These are phyloP conservation scores for Acanthamoeba castellanii DNA, from an alignment of 208 protist species.

Conservation along the genomic window DNA sequence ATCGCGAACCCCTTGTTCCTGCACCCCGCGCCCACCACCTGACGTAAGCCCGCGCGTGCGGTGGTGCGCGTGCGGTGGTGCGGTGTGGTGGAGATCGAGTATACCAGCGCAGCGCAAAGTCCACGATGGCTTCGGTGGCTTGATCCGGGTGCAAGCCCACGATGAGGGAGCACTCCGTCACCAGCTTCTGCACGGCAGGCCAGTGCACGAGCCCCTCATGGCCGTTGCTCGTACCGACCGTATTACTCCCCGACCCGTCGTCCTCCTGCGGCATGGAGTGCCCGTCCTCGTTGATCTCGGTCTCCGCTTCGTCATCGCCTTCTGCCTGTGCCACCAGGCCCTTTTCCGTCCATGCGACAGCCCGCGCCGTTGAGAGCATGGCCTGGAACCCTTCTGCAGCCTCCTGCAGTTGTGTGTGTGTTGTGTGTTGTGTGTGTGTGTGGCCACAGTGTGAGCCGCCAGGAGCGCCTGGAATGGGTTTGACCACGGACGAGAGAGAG, in stretches of 20 bases:
- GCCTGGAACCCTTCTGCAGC: background rate
- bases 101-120: slow-evolving; percentile 42
- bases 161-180: slow-evolving; percentile 24
- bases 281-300: background rate
- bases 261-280: background rate
- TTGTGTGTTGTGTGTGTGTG: background rate
- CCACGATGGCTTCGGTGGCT: slow-evolving; percentile 57
- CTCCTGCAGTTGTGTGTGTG: background rate
- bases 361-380: background rate
- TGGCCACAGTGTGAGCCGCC: no score
- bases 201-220: background rate
- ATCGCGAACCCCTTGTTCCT: slow-evolving; percentile 59
- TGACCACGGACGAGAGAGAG: background rate
- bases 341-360: slow-evolving; percentile 59
- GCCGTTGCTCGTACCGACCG: no score
- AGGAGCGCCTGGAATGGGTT: background rate
- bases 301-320: background rate
- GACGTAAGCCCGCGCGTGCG: background rate
- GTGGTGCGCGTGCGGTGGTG: no score
- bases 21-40: background rate
- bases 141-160: slow-evolving; percentile 60
- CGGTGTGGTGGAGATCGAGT: no score
- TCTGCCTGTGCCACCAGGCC: background rate
- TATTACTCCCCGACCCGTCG: background rate
- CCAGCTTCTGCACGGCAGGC: background rate